A percentile compares a stretch with the other conserved stretches of the same genome.
These are phyloP conservation scores for Russula griseocarnosa DNA, from an alignment of 768 basidiomycete genomes.

Conservation along the genomic window DNA sequence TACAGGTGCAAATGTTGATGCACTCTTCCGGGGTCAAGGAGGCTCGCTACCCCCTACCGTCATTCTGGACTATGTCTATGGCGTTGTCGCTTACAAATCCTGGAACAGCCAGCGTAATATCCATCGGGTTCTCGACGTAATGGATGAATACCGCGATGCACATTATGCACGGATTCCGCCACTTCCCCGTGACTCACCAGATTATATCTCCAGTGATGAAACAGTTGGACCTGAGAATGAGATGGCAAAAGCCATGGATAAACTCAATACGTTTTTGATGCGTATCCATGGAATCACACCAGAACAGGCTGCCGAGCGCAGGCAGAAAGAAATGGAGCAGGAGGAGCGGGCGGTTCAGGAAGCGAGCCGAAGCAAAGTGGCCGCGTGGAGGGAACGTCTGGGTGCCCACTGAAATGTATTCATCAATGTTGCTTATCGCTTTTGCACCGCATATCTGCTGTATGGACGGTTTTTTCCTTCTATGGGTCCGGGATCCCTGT, in stretches of 20 bases:
- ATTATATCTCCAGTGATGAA: too few relatives aligned
- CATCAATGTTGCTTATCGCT: slow-evolving; percentile 37
- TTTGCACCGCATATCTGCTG: too few relatives aligned
- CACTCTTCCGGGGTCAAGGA: not conserved
- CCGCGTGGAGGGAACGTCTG: not conserved
- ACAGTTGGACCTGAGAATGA: too few relatives aligned
- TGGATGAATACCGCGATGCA: not conserved
- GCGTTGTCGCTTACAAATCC: slow-evolving; percentile 4
- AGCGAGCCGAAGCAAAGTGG: not conserved
- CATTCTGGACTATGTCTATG: not conserved
- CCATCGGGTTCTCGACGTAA: not conserved
- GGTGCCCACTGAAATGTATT: not conserved
- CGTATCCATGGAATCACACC: not conserved
- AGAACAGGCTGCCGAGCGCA: not conserved
- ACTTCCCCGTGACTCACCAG: not conserved
- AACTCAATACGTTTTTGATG: not conserved
- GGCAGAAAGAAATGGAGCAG: too few relatives aligned
- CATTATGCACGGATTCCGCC: not conserved
- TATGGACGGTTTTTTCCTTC: too few relatives aligned
- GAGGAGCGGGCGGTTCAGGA: not conserved
- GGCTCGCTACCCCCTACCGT: not conserved
- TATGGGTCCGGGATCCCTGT: too few relatives aligned
- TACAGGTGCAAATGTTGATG: slow-evolving; percentile 11
- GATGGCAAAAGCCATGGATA: not conserved
- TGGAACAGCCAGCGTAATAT: too few relatives aligned